Base-by-base conservation (phyloP, 2,329 filamentous ascomycete genomes). In the Eutypa lata region DNA sequence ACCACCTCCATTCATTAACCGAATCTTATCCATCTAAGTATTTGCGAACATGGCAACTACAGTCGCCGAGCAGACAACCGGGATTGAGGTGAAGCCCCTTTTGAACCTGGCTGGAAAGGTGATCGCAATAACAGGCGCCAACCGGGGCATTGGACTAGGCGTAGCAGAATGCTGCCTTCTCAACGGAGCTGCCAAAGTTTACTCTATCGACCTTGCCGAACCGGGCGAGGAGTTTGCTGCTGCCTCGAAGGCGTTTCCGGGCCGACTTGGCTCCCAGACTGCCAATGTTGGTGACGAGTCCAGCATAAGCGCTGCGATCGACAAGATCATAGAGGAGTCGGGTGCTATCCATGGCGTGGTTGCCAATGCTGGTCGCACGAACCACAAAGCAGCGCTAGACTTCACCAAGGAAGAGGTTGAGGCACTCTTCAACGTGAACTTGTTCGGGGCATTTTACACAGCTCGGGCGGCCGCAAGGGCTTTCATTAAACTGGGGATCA, bases 101-200 rank as follows among this genome's bases (percentile, higher is more conserved):
- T 28, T 14, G 4, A 2, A 14, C 16, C 21, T 7, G n/a, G 31
- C 8, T 21, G 2, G 28, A 56, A 46, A 31, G 1, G 11, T n/a
- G 11, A 7, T 10, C 16, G n/a, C 43, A 55, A 61, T 75, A 55
- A 74, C 73, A 3, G 73, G 73, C 16, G 73, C 73, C 38, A 74
- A 75, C 61, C 70, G 73, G 55, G 69, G 75, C 50, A 77, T 77
- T 44, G 75, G 74, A 8, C 68, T 77, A 6, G 74, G 73, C 18
- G 71, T 78, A 46, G 75, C 75, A 19, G 72, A 78, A 58, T 71
- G 73, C 45, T 77, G 73, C 57, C 67, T 78, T 10, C 71, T 69
- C 57, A 78, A 78, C 60, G 64, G 63, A 3, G 75, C 75, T 19
- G 67, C 64, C 35, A 59, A 55, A 31, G 66, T 75, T 45, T 75